Conservation (phyloP, 2,329 filamentous ascomycete species). For the Colletotrichum musicola region DNA sequence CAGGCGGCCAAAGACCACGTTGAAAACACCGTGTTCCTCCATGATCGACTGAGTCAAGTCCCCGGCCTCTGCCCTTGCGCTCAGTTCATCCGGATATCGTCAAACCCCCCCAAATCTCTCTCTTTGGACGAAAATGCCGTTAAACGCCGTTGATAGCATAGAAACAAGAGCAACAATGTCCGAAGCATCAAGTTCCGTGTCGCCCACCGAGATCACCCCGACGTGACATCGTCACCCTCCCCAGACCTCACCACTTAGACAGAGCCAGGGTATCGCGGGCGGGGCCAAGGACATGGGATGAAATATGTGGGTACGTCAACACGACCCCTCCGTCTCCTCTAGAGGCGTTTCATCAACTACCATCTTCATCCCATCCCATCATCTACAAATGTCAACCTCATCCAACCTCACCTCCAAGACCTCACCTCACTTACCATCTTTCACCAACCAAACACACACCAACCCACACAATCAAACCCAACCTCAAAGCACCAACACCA, state of each 20-base stretch:
- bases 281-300: background rate
- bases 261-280: background rate
- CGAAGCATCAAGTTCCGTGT: background rate
- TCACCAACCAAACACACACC: background rate
- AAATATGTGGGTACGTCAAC: conserved; percentile 2
- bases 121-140: too few relatives aligned
- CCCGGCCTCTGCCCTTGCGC: too few relatives aligned
- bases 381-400: background rate
- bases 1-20: too few relatives aligned
- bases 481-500: conserved; percentile 21
- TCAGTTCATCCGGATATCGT: too few relatives aligned
- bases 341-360: background rate
- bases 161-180: background rate
- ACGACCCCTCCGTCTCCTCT: conserved; percentile 9
- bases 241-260: background rate
- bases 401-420: background rate
- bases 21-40: too few relatives aligned
- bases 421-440: too few relatives aligned
- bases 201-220: background rate
- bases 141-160: too few relatives aligned
- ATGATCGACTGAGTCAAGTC: too few relatives aligned
- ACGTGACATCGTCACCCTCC: conserved; percentile 27
- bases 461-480: too few relatives aligned
- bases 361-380: background rate
- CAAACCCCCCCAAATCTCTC: too few relatives aligned